A percentile compares a stretch with the other conserved stretches of the same genome.
Conservation (phyloP, 1,284 basidiomycete species). For the Xerocomus minutiporus region DNA sequence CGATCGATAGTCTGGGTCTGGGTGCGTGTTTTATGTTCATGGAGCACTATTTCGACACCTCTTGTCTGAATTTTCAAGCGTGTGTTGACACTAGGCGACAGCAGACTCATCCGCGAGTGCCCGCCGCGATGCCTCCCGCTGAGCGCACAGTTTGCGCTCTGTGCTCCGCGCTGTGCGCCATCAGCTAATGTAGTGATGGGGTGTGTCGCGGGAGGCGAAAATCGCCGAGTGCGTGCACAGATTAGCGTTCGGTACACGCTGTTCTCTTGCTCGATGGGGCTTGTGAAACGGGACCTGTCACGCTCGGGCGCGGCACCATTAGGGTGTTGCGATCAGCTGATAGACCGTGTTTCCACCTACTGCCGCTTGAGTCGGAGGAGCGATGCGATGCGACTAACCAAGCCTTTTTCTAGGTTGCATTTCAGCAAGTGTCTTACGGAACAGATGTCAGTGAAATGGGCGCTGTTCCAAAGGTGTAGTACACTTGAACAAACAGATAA, state of each 20-base stretch:
- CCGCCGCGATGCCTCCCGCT: background rate
- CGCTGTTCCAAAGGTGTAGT: no score
- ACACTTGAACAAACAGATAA: no score
- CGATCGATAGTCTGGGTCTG: background rate
- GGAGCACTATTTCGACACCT: background rate
- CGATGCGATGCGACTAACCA: background rate
- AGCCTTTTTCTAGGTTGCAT: background rate
- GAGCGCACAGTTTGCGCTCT: background rate
- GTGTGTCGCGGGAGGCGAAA: background rate
- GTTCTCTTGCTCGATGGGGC: background rate
- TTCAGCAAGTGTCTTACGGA: background rate
- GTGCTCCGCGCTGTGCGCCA: background rate
- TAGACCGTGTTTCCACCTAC: background rate
- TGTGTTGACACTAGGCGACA: background rate
- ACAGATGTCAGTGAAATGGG: no score
- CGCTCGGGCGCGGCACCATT: background rate
- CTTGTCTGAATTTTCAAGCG: background rate
- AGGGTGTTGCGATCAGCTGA: background rate
- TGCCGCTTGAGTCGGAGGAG: background rate
- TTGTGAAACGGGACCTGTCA: conserved; percentile 7
- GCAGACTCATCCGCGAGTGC: no score
- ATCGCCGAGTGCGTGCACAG: background rate
- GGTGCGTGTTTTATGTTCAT: background rate
- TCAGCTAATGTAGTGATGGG: background rate
- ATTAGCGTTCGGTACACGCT: background rate